Conservation (phyloP, 495 filamentous ascomycete genomes). For the Parathielavia appendiculata region DNA sequence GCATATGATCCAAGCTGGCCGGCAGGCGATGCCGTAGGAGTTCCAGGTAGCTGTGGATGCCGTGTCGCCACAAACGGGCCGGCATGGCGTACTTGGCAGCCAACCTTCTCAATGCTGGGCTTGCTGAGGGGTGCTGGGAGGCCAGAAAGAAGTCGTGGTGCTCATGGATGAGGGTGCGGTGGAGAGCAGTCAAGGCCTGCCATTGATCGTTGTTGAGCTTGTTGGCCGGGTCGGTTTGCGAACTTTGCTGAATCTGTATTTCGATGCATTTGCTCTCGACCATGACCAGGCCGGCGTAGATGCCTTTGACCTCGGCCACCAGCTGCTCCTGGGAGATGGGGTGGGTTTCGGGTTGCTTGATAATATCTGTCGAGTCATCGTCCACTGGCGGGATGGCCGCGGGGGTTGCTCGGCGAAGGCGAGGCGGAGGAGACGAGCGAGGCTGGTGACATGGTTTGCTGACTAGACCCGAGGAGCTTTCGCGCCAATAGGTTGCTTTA, state of each 20-base stretch:
- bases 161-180: constrained; percentile 65
- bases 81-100: constrained; percentile 75
- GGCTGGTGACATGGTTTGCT: no score
- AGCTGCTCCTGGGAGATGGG: constrained; percentile 71
- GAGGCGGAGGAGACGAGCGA: no score
- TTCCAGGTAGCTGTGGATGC: constrained; percentile 68
- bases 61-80: constrained; percentile 65
- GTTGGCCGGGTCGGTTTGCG: constrained; percentile 34
- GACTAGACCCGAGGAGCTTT: no score
- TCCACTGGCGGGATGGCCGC: constrained; percentile 1
- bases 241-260: constrained; percentile 56
- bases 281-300: constrained; percentile 72
- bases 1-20: constrained; percentile 68
- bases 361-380: constrained; percentile 29
- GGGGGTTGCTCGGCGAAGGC: no score
- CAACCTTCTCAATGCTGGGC: constrained; percentile 49
- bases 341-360: constrained; percentile 56
- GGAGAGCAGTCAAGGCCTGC: no score
- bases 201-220: constrained; percentile 52
- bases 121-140: constrained; percentile 69
- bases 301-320: constrained; percentile 63
- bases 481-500: no score
- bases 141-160: constrained; percentile 77
- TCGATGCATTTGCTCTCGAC: constrained; percentile 77
- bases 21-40: constrained; percentile 65